Conservation (phyloP, 192 early-diverging fungal genomes). For the Coemansia sp. region DNA sequence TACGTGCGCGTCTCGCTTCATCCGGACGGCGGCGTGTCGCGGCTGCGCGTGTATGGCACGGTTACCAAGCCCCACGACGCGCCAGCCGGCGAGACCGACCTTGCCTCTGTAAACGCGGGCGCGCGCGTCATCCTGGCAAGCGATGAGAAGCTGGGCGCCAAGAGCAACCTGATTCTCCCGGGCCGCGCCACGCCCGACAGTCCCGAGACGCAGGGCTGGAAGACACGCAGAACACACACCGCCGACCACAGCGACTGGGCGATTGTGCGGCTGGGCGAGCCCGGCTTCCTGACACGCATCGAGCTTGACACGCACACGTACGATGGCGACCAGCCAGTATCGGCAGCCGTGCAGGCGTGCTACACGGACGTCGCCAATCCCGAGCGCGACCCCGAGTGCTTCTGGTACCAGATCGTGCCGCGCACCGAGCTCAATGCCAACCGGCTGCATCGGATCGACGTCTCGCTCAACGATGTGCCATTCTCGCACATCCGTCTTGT, state of each 20-base stretch:
- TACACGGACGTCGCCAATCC: constrained; percentile 54
- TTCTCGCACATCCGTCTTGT: constrained; percentile 68
- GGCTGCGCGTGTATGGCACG: constrained; percentile 66
- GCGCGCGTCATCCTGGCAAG: constrained; percentile 61
- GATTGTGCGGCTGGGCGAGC: constrained; percentile 69
- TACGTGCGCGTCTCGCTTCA: constrained; percentile 66
- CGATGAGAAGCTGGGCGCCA: constrained; percentile 68
- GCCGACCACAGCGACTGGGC: constrained; percentile 71
- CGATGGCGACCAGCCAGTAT: constrained; percentile 84
- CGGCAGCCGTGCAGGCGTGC: constrained; percentile 69
- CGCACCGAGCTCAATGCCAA: constrained; percentile 48
- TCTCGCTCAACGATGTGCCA: constrained; percentile 59
- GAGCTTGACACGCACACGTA: constrained; percentile 84
- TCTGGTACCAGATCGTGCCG: constrained; percentile 68
- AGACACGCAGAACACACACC: constrained; percentile 71
- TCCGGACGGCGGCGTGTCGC: constrained; percentile 77
- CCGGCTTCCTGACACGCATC: constrained; percentile 71
- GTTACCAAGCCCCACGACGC: constrained; percentile 33
- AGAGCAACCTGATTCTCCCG: constrained; percentile 75
- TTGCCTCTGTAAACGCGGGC: constrained; percentile 63
- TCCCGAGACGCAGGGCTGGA: constrained; percentile 77
- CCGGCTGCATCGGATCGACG: constrained; percentile 65
- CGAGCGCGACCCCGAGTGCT: constrained; percentile 46
- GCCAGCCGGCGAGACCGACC: constrained; percentile 56
- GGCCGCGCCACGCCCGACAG: constrained; percentile 66